A percentile compares a stretch with the other conserved stretches of the same genome.
Conservation (phyloP, 768 basidiomycete species). For the Tulasnella sp. region DNA sequence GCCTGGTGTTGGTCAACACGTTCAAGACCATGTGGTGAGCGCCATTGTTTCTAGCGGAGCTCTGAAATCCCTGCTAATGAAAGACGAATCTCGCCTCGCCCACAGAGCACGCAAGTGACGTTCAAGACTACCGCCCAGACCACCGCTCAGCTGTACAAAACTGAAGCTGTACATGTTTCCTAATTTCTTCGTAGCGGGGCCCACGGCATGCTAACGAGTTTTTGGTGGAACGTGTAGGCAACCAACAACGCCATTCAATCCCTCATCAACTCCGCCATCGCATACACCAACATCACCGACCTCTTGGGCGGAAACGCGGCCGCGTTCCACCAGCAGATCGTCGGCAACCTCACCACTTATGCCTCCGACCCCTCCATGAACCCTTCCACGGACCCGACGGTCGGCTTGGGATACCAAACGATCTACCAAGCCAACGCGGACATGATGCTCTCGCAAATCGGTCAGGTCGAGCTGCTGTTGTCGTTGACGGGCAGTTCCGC, state of each 20-base stretch:
- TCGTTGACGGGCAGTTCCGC: conserved; percentile 41
- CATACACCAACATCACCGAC: conserved; percentile 53
- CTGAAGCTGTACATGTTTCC: conserved; percentile 32
- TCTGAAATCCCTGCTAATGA: background rate
- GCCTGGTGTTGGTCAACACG: conserved; percentile 59
- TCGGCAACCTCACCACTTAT: conserved; percentile 38
- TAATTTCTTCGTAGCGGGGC: conserved; percentile 32
- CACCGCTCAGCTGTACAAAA: conserved; percentile 40
- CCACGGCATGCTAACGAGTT: background rate
- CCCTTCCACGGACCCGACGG: conserved; percentile 45
- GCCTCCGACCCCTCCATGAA: conserved; percentile 41
- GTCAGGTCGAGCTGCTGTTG: conserved; percentile 57
- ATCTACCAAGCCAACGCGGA: conserved; percentile 49
- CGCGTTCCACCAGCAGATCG: conserved; percentile 40
- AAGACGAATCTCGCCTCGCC: background rate
- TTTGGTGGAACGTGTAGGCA: background rate
- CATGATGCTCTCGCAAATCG: conserved; percentile 45
- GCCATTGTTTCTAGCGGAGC: background rate
- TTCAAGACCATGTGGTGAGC: conserved; percentile 53
- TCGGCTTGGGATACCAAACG: conserved; percentile 54
- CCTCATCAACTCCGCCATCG: conserved; percentile 61
- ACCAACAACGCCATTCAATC: conserved; percentile 44
- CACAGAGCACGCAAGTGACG: conserved; percentile 41
- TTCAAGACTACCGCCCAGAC: conserved; percentile 44
- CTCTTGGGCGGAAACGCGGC: conserved; percentile 43